Conservation (phyloP, 2,329 filamentous ascomycete species). For the Cercospora janseana region DNA sequence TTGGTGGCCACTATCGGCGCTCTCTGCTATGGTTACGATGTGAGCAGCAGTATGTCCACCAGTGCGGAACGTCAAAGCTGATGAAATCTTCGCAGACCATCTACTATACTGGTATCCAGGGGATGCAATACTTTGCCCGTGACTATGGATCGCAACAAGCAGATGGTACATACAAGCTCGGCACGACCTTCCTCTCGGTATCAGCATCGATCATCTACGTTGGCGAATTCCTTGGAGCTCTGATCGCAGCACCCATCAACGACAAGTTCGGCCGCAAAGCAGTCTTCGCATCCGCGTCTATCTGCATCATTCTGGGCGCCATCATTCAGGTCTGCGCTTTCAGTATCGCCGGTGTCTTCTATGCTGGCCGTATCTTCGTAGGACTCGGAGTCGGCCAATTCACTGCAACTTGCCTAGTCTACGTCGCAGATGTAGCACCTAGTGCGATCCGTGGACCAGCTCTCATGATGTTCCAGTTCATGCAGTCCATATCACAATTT, state of each 20-base stretch:
- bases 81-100: slow-evolving; percentile 17
- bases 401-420: slow-evolving; percentile 26
- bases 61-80: background rate
- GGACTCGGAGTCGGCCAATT: slow-evolving; percentile 26
- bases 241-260: slow-evolving; percentile 27
- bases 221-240: slow-evolving; percentile 25
- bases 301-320: slow-evolving; percentile 24
- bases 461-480: slow-evolving; percentile 28
- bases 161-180: slow-evolving; percentile 21
- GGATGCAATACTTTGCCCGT: slow-evolving; percentile 24
- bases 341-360: slow-evolving; percentile 26
- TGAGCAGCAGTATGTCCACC: background rate
- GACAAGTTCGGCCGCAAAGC: slow-evolving; percentile 26
- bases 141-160: slow-evolving; percentile 22
- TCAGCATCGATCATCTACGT: slow-evolving; percentile 27
- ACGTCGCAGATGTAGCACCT: slow-evolving; percentile 26
- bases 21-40: slow-evolving; percentile 27
- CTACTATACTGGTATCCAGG: slow-evolving; percentile 28
- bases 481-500: slow-evolving; percentile 27
- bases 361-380: slow-evolving; percentile 24
- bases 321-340: slow-evolving; percentile 26
- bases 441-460: slow-evolving; percentile 25
- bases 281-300: slow-evolving; percentile 22
- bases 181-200: slow-evolving; percentile 25
- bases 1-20: slow-evolving; percentile 27